phyloP scores from a whole-genome alignment of 2,329 filamentous ascomycete genomes.

The Fusarium hainanense region DNA sequence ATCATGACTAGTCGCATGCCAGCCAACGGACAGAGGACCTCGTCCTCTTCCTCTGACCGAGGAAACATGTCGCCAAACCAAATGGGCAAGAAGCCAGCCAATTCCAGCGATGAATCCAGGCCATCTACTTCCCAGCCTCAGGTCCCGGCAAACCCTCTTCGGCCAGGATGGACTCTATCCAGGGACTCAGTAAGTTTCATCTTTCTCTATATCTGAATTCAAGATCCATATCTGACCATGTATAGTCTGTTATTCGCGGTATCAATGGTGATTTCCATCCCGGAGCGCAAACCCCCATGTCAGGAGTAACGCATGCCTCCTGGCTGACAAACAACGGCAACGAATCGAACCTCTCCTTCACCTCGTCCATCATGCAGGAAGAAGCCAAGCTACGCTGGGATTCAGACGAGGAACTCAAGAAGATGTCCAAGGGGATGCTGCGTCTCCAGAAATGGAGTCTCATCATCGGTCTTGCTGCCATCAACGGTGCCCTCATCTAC shows the following conservation, averaged over 20 bases:
- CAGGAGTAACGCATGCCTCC: constrained; percentile 47
- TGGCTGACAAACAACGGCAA: constrained; percentile 48
- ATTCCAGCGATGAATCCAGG: neutral
- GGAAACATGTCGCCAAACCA: constrained; percentile 8
- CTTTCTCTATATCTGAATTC: accelerated
- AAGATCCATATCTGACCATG: constrained; percentile 1
- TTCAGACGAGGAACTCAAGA: constrained; percentile 54
- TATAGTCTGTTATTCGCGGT: constrained; percentile 50
- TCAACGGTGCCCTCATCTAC: constrained; percentile 54
- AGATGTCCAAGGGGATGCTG: constrained; percentile 53
- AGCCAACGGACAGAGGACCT: constrained; percentile 24
- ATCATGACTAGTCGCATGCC: constrained; percentile 22
- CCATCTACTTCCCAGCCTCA: constrained; percentile 28
- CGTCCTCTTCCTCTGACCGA: constrained; percentile 34
- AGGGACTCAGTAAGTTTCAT: constrained; percentile 47
- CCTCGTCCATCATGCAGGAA: constrained; percentile 52
- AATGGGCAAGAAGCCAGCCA: constrained; percentile 8
- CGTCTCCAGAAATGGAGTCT: constrained; percentile 55
- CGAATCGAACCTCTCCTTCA: constrained; percentile 52
- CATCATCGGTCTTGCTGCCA: constrained; percentile 49
- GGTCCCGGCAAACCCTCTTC: constrained; percentile 22
- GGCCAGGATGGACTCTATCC: constrained; percentile 35
- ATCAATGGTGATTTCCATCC: constrained; percentile 49
- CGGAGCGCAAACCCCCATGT: constrained; percentile 49
- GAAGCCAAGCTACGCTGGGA: constrained; percentile 56